Evolutionary conservation across 2,329 filamentous ascomycete genomes (phyloP).

Genomic region (Aspergillus aculeatinus): DNA sequence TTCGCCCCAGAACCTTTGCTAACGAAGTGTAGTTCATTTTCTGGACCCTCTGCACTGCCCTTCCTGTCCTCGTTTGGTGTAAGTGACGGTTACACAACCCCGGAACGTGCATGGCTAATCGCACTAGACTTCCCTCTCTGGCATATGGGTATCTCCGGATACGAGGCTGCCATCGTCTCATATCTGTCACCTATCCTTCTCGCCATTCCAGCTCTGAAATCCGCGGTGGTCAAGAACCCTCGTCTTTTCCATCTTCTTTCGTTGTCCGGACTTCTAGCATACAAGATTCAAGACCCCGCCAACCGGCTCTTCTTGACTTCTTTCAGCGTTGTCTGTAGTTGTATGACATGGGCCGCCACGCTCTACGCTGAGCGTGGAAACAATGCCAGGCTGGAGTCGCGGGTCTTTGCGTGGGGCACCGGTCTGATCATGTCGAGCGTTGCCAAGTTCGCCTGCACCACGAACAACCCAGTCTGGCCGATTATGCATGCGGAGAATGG

Average conservation of each 20-base stretch:
- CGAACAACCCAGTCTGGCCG: slow-evolving; percentile 97
- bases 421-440: slow-evolving; percentile 83
- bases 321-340: slow-evolving; percentile 76
- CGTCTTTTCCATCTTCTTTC: slow-evolving; percentile 73
- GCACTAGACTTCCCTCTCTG: slow-evolving; percentile 83
- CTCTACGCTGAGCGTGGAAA: slow-evolving; percentile 76
- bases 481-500: slow-evolving; percentile 87
- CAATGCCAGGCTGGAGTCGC: slow-evolving; percentile 73
- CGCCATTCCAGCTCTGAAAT: slow-evolving; percentile 66
- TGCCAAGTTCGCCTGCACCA: slow-evolving; percentile 88
- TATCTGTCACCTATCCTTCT: slow-evolving; percentile 80
- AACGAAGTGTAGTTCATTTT: slow-evolving; percentile 70
- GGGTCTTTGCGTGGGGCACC: slow-evolving; percentile 74
- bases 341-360: slow-evolving; percentile 79
- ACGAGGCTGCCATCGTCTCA: slow-evolving; percentile 83
- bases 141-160: slow-evolving; percentile 99
- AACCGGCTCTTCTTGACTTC: slow-evolving; percentile 76
- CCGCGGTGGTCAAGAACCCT: slow-evolving; percentile 66
- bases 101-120: slow-evolving; percentile 19
- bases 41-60: slow-evolving; percentile 89
- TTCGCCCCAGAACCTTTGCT: slow-evolving; percentile 17
- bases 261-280: slow-evolving; percentile 75
- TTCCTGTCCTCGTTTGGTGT: slow-evolving; percentile 93
- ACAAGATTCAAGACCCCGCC: slow-evolving; percentile 69
- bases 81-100: slow-evolving; percentile 44